Base-by-base conservation (phyloP, 2,329 filamentous ascomycete genomes). In the Apiospora arundinis region DNA sequence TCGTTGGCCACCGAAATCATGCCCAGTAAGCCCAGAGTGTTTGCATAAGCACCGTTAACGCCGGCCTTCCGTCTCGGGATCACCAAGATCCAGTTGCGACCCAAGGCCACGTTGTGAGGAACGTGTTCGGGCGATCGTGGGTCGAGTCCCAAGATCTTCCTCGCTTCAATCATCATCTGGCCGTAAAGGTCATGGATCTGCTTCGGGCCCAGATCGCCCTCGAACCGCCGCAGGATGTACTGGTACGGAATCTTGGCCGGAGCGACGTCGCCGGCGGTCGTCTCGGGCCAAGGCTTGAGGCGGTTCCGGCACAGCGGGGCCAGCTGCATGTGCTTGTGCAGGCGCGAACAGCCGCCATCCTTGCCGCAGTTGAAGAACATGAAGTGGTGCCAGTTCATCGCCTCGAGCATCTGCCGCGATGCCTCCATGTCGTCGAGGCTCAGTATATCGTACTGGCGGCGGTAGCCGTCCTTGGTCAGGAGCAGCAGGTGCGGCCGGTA, bases 241-340 rank as follows among this genome's bases (percentile, higher is more conserved):
- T 75, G 74, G 71, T 82, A 85, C 0, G 84, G 83, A 49, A 82
- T 73, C 6, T 76, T 71, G 7, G 70, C 67, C 4, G 42, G 42
- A 6, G 74, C 72, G 8, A 74, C 72, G 11, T 44, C 48, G 71
- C 14, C 70, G 25, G 18, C 70, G 69, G n/a, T 76, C 16, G 63
- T 75, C 40, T 67, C 65, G 0, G 77, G 76, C 74, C 78, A 77
- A 37, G 74, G 69, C 69, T 70, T 70, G 72, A 82, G 79, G 14
- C 74, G 42, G 4, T 79, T 71, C 68, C 77, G 75, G 1, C 77
- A 76, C 68, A 74, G 77, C 0, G 83, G 83, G 8, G 85, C 75
- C 0, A 83, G 74, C 73, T 88, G 86, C 72, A 87, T 72, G 77
- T 87, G 85, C 76, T 88, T 88, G 73, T 88, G 86, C 67, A 83